Evolutionary conservation across 2,329 filamentous ascomycete genomes (phyloP), one percentile per base, ranked within the genome.

Genomic region (Westerdykella ornata): DNA sequence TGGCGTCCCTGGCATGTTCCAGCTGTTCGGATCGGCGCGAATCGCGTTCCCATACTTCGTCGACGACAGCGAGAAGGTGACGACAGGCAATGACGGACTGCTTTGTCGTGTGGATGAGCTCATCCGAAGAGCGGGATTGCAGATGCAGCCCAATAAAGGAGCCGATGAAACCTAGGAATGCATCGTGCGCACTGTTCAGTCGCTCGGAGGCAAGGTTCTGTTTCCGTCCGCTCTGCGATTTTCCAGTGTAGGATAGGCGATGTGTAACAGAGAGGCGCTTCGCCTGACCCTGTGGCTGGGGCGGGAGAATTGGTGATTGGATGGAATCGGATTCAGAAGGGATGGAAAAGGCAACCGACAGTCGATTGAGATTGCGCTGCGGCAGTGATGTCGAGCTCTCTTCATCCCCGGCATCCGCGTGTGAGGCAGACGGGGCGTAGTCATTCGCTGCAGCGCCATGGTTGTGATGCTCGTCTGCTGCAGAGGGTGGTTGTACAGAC

Each of bases 91-190:
- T 75, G 8, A 89, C 85, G 7, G 89, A 87, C 61, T 90, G 83
- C 59, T 86, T 83, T 36, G 94, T 90, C 13, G 86, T 88, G 9
- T 82, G 70, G 22, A 88, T 80, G 37, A 97, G 75, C 62, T 95
- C 88, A 1, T 84, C 80, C 7, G 88, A 84, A 6, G 88, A 92
- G 47, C 92, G 84, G n/a, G 89, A 92, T 62, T 96, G 88, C 45
- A 96, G 74, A 65, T 96, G 88, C 42, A 96, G 76, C 13, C 92
- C 92, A 61, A 97, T 90, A 63, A 97, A 95, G 4, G 88, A 94
- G 38, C 87, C 90, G 38, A 98, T 78, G 59, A 89, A 85, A 5
- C 89, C 92, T 39, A 98, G 72, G 58, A 97, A 95, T 6, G 79
- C 80, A 68, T 97, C 89, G 68, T 96, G 88, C 38, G 82, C 85